These are phyloP conservation scores for Skeletonema menzelii DNA, from an alignment of 108 stramenopile species.

Conservation along the genomic window DNA sequence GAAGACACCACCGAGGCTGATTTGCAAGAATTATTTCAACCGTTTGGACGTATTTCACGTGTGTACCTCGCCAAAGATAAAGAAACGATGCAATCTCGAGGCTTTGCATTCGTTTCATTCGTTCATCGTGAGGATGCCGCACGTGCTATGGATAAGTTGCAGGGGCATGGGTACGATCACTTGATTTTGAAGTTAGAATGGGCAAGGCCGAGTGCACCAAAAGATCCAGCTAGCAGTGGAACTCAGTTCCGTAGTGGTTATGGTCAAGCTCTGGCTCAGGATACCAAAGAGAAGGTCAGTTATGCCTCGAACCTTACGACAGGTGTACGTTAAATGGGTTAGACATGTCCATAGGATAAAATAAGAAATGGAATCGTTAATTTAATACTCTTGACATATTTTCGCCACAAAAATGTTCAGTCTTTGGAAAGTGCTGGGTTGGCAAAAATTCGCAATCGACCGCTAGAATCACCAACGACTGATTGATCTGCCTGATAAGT, in stretches of 20 bases:
- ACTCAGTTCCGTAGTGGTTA: constrained; percentile 91
- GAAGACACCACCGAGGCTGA: constrained; percentile 97
- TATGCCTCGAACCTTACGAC: constrained; percentile 94
- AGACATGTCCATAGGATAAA: background rate
- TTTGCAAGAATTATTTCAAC: constrained; percentile 91
- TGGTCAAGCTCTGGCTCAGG: constrained; percentile 97
- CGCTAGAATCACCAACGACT: constrained; percentile 48
- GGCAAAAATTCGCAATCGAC: constrained; percentile 46
- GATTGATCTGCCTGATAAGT: constrained; percentile 15
- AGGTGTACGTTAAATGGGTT: constrained; percentile 27
- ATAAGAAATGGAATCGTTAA: background rate
- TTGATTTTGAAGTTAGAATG: constrained; percentile 99
- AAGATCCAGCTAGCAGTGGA: constrained; percentile 77
- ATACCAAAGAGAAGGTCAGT: constrained; percentile 95
- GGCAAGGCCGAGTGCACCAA: constrained; percentile 94
- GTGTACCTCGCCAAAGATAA: constrained; percentile 97
- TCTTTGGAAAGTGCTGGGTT: constrained; percentile 43
- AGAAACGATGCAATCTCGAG: constrained; percentile 89
- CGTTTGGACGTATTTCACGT: constrained; percentile 94
- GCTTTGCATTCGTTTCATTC: constrained; percentile 97
- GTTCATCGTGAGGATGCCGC: constrained; percentile 91
- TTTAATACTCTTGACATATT: no score
- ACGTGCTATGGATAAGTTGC: constrained; percentile 91
- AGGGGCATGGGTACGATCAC: constrained; percentile 98
- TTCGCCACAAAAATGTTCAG: no score